A percentile compares a stretch with the other conserved stretches of the same genome.
Conservation (phyloP, 169 alveolate species). For the Cryptosporidium meleagridis region DNA sequence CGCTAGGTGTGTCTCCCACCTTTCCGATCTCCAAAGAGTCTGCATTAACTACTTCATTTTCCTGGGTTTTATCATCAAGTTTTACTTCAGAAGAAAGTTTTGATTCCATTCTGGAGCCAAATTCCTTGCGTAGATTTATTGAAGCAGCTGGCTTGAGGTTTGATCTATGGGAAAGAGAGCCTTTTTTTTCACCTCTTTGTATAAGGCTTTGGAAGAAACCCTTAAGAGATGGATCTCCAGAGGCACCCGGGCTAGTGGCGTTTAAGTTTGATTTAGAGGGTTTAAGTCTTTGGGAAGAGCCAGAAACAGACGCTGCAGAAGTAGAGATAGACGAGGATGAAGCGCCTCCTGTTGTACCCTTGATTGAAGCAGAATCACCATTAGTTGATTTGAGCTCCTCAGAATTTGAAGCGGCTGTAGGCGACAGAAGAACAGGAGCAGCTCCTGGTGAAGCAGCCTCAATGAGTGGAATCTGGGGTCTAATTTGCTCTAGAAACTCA, state of each 20-base stretch:
- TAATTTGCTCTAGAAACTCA: conserved; percentile 35
- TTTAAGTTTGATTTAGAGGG: conserved; percentile 16
- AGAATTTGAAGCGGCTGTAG: not conserved
- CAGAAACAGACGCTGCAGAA: not conserved
- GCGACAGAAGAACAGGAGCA: not conserved
- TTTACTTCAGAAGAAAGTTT: not conserved
- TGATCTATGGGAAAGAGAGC: conserved; percentile 7
- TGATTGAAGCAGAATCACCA: not conserved
- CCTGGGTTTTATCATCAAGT: not conserved
- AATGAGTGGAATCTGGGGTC: conserved; percentile 39
- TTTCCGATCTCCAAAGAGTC: not conserved
- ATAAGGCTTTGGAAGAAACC: conserved; percentile 71
- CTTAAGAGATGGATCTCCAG: conserved; percentile 69
- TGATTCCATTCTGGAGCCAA: conserved; percentile 14
- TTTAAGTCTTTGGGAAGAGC: conserved; percentile 29
- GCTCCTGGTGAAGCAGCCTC: conserved; percentile 22
- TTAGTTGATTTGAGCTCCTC: not conserved
- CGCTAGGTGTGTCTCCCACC: not conserved
- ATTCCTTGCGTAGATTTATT: conserved; percentile 29
- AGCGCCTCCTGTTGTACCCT: conserved; percentile 13
- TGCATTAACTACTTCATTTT: not conserved
- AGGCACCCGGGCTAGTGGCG: conserved; percentile 3
- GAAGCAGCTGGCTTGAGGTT: conserved; percentile 44
- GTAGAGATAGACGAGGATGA: not conserved
- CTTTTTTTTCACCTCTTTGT: conserved; percentile 70